Evolutionary conservation across 306 rosid species (phyloP), one percentile per base, ranked within the genome.

Genomic region (Vachellia pachyceras): DNA sequence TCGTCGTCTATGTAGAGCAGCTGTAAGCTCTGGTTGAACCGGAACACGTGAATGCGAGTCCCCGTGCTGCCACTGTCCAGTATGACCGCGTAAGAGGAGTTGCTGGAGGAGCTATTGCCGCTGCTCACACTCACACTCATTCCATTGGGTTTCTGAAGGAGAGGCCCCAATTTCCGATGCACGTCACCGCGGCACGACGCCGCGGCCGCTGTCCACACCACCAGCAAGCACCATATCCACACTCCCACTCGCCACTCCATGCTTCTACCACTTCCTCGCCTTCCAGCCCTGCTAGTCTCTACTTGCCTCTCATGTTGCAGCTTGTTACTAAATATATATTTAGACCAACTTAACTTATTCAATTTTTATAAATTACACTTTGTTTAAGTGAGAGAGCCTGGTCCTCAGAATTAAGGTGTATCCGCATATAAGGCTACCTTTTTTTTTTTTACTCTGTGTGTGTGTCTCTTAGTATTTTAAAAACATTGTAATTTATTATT

Each of bases 41-140:
- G 68, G 77, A 84, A 91, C 49, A 91, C 95, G 46, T 91, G 95
- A 47, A 89, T 87, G 25, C 95, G 95, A 78, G 92, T 91, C 37
- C 95, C 95, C 17, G 95, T 89, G 82, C 95, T 91, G 3, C 95
- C 92, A 36, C 91, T 90, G 65, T 89, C 95, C 72, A 91, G 84
- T 10, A 91, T 84, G 44, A 89, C 95, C 8, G 90, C 95, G 75
- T 63, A 91, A 17, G 87, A 33, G 37, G 90, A 79, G 79, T 18
- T 55, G 63, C 60, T 15, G 5, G 72, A 37, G 3, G 69, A 12
- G 39, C 10, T 63, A 61, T 33, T 29, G 10, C 69, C 29, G 0
- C 33, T 11, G 2, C 47, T 11, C 47, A 44, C 13, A 45, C 49
- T 45, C 14, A 45, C 15, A 1, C 11, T 52, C 1, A 8, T 14